These are phyloP conservation scores for Takashimella koratensis DNA, from an alignment of 1,284 basidiomycete species.

Conservation along the genomic window DNA sequence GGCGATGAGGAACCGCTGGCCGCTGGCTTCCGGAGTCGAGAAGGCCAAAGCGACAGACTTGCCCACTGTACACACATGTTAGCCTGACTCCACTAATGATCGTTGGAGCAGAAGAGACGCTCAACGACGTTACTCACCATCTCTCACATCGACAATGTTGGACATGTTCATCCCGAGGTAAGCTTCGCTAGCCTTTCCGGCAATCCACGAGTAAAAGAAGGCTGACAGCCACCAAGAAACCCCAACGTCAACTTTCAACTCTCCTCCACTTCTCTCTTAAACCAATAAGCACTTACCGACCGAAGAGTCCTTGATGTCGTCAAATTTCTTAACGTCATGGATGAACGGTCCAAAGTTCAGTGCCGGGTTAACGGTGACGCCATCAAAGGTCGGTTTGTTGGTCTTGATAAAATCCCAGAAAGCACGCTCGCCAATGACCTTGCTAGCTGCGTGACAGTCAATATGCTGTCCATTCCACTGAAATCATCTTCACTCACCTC, in stretches of 20 bases:
- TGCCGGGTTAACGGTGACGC: conserved; percentile 8
- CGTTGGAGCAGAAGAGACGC: too few relatives aligned
- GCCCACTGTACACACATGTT: background rate
- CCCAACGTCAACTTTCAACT: background rate
- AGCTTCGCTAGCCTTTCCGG: background rate
- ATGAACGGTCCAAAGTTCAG: background rate
- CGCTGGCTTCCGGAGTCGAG: background rate
- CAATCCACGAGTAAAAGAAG: background rate
- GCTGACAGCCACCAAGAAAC: too few relatives aligned
- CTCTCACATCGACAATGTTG: background rate
- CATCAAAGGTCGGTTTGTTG: conserved; percentile 3
- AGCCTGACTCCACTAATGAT: background rate
- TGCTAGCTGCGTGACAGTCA: conserved; percentile 16
- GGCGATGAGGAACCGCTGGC: background rate
- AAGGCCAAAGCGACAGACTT: background rate
- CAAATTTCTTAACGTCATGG: too few relatives aligned
- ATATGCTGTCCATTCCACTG: too few relatives aligned
- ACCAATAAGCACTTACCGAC: background rate
- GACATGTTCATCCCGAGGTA: background rate
- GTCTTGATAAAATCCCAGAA: conserved; percentile 28
- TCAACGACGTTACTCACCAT: too few relatives aligned
- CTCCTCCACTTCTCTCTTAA: background rate
- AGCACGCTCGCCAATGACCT: conserved; percentile 30
- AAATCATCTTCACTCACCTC: conserved; percentile 35
- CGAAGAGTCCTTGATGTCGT: too few relatives aligned